phyloP scores from a whole-genome alignment of 352 stramenopile genomes.

The Globisporangium cederbergense region DNA sequence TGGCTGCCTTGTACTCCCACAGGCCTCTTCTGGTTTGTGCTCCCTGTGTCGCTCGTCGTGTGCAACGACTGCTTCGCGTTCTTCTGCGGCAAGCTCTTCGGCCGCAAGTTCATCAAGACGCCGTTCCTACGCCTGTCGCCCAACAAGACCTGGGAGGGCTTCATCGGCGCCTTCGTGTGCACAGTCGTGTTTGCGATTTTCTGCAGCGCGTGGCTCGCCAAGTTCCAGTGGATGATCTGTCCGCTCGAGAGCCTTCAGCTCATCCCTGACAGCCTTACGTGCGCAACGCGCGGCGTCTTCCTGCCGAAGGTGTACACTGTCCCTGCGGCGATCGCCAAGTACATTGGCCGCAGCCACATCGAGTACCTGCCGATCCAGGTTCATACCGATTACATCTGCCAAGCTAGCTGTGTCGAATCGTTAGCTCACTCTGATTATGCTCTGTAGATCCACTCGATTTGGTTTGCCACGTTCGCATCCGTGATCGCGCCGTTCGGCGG shows the following conservation, averaged over 20 bases:
- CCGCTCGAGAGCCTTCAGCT: constrained; percentile 82
- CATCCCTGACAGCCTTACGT: constrained; percentile 67
- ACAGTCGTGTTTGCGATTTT: constrained; percentile 95
- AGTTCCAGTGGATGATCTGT: constrained; percentile 94
- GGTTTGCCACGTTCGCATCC: constrained; percentile 96
- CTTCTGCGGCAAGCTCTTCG: constrained; percentile 86
- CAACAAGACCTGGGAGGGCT: constrained; percentile 99
- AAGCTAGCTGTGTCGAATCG: background rate
- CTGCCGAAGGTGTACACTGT: constrained; percentile 57
- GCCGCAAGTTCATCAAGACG: constrained; percentile 92
- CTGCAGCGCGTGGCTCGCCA: constrained; percentile 86
- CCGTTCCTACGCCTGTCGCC: constrained; percentile 91
- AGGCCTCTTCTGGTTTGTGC: constrained; percentile 95
- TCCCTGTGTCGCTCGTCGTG: constrained; percentile 92
- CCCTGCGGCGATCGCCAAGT: constrained; percentile 69
- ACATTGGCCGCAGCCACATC: constrained; percentile 73
- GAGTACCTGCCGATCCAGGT: constrained; percentile 87
- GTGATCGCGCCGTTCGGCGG: constrained; percentile 99
- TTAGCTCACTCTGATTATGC: constrained; percentile 20
- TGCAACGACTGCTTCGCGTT: constrained; percentile 97
- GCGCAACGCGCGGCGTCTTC: constrained; percentile 62
- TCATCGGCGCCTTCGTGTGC: constrained; percentile 95
- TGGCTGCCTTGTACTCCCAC: background rate
- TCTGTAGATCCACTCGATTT: constrained; percentile 92
- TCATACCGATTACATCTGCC: background rate